Conservation (phyloP, 2,329 filamentous ascomycete genomes). For the Exserohilum rostratum region DNA sequence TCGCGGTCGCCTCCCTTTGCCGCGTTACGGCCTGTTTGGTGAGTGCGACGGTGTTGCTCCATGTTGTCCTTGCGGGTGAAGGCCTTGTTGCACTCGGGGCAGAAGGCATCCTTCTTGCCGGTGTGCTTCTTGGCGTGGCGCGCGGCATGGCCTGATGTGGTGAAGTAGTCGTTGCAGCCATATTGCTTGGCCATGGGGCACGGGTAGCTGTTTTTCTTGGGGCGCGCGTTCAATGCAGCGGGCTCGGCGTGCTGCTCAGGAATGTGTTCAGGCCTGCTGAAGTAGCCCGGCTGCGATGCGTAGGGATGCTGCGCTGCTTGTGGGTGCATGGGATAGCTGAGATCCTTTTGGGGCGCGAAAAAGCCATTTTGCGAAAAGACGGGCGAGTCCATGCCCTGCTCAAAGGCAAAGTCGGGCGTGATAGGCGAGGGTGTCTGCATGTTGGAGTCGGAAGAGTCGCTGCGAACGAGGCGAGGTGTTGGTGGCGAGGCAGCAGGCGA, state of each 20-base stretch:
- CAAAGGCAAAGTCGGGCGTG: conserved; percentile 51
- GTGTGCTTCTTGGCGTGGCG: conserved; percentile 85
- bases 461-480: conserved; percentile 55
- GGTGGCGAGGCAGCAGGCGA: conserved; percentile 54
- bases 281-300: conserved; percentile 29
- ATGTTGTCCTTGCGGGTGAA: conserved; percentile 86
- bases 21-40: conserved; percentile 61
- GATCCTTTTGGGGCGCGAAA: conserved; percentile 37
- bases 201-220: conserved; percentile 72
- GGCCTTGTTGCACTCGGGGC: conserved; percentile 74
- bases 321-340: conserved; percentile 29
- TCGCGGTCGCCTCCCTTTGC: conserved; percentile 42
- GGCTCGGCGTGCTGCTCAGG: conserved; percentile 15
- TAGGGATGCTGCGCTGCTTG: conserved; percentile 31
- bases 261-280: conserved; percentile 16
- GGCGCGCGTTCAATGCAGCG: conserved; percentile 48
- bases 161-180: conserved; percentile 79
- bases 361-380: conserved; percentile 36
- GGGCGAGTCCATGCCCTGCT: conserved; percentile 36
- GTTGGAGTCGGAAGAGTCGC: conserved; percentile 54
- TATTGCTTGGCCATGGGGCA: conserved; percentile 75
- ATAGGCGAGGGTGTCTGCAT: conserved; percentile 55
- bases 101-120: conserved; percentile 77
- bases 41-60: conserved; percentile 82
- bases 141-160: conserved; percentile 83